Evolutionary conservation across 495 filamentous ascomycete species (phyloP).

Genomic region (Elasticomyces elasticus): DNA sequence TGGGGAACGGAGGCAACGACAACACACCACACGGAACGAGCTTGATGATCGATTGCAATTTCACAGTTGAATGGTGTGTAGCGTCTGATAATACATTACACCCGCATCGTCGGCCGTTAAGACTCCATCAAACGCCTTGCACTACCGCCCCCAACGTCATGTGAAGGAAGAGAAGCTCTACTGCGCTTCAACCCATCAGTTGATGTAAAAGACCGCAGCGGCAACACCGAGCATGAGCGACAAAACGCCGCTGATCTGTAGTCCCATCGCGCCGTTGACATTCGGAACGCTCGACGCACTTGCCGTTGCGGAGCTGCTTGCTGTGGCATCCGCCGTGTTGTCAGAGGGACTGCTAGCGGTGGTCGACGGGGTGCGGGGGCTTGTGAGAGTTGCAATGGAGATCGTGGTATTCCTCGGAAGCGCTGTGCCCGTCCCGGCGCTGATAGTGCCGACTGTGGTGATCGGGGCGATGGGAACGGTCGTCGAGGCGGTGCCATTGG

Average conservation of each 20-base stretch:
- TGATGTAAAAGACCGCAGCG: slow-evolving; percentile 30
- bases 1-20: too few species aligned
- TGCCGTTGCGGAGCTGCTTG: slow-evolving; percentile 10
- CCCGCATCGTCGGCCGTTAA: too few species aligned
- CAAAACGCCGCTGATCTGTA: slow-evolving; percentile 23
- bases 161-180: too few species aligned
- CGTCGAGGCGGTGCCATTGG: slow-evolving; percentile 8
- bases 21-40: too few species aligned
- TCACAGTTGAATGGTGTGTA: too few species aligned
- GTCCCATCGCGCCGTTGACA: slow-evolving; percentile 10
- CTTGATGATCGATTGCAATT: too few species aligned
- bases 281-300: slow-evolving; percentile 12
- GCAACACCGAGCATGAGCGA: slow-evolving; percentile 30
- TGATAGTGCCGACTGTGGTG: neutral
- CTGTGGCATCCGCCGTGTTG: neutral
- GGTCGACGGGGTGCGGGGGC: slow-evolving; percentile 4
- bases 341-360: neutral
- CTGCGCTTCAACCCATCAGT: neutral
- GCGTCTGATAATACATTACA: too few species aligned
- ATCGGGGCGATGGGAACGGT: neutral
- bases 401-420: slow-evolving; percentile 25
- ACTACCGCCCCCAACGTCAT: too few species aligned
- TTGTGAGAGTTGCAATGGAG: slow-evolving; percentile 13
- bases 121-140: neutral
- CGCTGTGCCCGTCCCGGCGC: slow-evolving; percentile 13